Percentiles rank a stretch among this genome's conserved stretches.
phyloP scores from a whole-genome alignment of 2,329 filamentous ascomycete species.

The Fusarium sp. region DNA sequence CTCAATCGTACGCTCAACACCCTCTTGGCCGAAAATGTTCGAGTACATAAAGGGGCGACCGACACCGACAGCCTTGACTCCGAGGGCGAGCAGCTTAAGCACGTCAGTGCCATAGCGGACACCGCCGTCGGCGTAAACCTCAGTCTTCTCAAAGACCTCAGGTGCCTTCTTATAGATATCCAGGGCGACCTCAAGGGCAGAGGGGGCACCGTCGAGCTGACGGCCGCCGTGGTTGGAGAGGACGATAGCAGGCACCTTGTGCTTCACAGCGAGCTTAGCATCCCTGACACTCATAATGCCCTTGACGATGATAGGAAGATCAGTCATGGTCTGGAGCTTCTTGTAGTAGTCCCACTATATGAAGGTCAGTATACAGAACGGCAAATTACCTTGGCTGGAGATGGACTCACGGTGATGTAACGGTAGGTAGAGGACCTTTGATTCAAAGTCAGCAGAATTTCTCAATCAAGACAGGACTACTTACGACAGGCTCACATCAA shows the following conservation, averaged over 20 bases:
- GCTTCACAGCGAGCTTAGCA: conserved; percentile 42
- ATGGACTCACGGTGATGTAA: conserved; percentile 39
- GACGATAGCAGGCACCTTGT: conserved; percentile 43
- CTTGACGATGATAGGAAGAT: conserved; percentile 50
- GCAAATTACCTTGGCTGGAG: not conserved
- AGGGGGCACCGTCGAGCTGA: conserved; percentile 49
- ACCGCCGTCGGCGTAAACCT: conserved; percentile 51
- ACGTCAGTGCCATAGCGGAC: conserved; percentile 52
- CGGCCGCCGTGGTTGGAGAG: conserved; percentile 53
- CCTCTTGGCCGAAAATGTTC: conserved; percentile 41
- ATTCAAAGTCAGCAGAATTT: not conserved
- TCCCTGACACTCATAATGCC: conserved; percentile 50
- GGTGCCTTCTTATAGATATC: conserved; percentile 48
- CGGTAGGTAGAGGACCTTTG: not conserved
- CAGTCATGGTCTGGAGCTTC: conserved; percentile 42
- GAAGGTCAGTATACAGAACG: not conserved
- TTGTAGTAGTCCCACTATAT: conserved; percentile 47
- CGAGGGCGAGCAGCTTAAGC: conserved; percentile 51
- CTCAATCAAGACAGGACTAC: not conserved
- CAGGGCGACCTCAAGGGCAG: conserved; percentile 47
- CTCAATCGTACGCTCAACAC: conserved; percentile 53
- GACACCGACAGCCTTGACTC: conserved; percentile 55
- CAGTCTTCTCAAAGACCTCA: conserved; percentile 47
- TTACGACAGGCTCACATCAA: conserved; percentile 39
- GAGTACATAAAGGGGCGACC: conserved; percentile 61